Base-by-base conservation (phyloP, 2,329 filamentous ascomycete genomes). In the Cordyceps farinosa region DNA sequence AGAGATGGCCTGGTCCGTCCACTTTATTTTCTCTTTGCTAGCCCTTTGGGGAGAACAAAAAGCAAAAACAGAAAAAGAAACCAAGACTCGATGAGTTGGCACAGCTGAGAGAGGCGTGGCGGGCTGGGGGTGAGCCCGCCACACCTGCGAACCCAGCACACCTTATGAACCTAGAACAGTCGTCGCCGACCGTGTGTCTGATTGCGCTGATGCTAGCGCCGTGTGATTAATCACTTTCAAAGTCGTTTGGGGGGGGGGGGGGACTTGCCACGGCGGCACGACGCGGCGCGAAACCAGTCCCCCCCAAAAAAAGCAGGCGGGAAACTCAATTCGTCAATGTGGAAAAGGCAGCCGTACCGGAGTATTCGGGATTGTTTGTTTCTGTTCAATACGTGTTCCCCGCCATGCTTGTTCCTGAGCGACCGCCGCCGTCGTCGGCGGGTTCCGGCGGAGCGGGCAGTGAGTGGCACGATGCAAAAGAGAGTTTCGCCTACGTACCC, bases 141-240 rank as follows among this genome's bases (percentile, higher is more conserved):
- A 60, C 45, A 42, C 36, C 56, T 59, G 32, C 15, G 34, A 51
- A 52, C 36, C 44, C n/a, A n/a, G n/a, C n/a, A n/a, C n/a, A n/a
- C n/a, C n/a, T n/a, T n/a, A n/a, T n/a, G n/a, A n/a, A n/a, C n/a
- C n/a, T n/a, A n/a, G 13, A 17, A 57, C 11, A 57, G 27, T 36
- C 36, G 13, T 32, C n/a, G n/a, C n/a, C n/a, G 29, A 32, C 27
- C 30, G 5, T n/a, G 22, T 55, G 60, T 62, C 60, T 62, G 51
- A 55, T 56, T 62, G 36, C 42, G 36, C 8, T 38, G n/a, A 48
- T 17, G 51, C 60, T 56, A 55, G 51, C 27, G 60, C 29, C 10
- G 42, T 30, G 22, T 55, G 60, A 62, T 55, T 5, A 4, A 50
- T 55, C 60, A 55, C 22, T 62, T 55, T 27, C 3, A 13, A 13